Base-by-base conservation (phyloP, 805 yeast species). In the Saccharomycopsis sp. region DNA sequence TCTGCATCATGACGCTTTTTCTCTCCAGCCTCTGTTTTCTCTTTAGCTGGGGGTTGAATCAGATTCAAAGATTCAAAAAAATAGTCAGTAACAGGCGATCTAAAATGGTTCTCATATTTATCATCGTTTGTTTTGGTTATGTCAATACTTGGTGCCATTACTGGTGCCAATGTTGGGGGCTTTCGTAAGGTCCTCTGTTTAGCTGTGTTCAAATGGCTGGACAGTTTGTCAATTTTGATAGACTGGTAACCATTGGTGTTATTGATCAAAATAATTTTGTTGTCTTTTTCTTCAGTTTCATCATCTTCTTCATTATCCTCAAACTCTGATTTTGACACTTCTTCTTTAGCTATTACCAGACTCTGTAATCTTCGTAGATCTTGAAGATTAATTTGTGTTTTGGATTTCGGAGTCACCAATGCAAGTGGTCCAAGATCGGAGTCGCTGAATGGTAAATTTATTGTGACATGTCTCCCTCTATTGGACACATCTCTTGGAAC, bases 161-260 rank as follows among this genome's bases (percentile, higher is more conserved):
- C n/a, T n/a, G n/a, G n/a, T n/a, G n/a, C n/a, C 9, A 25, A n/a
- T n/a, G 27, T 25, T 9, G 12, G 12, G 12, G n/a, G 2, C 2
- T 25, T 25, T 1, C n/a, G 9, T 10, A n/a, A 25, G 27, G n/a
- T n/a, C 9, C 27, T n/a, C 9, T n/a, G 9, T 25, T 25, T 25
- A 25, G 27, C 27, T 25, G 10, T 13, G 17, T 37, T 17, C 15
- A 19, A 18, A 18, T 29, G 17, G n/a, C 27, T 12, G 6, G 22
- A 13, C 30, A 20, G 18, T 16, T 37, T 30, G 6, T 20, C 36
- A 20, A 39, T 34, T 7, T 25, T 9, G n/a, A 42, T 26, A 9
- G 37, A 36, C 20, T 32, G 34, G 18, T 26, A 38, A 23, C 43
- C 38, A 20, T 42, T 42, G 22, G 42, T 42, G 23, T 42, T 42